A percentile compares a stretch with the other conserved stretches of the same genome.
Evolutionary conservation across 2,329 filamentous ascomycete species (phyloP).

Genomic region (Colletotrichum camelliae): DNA sequence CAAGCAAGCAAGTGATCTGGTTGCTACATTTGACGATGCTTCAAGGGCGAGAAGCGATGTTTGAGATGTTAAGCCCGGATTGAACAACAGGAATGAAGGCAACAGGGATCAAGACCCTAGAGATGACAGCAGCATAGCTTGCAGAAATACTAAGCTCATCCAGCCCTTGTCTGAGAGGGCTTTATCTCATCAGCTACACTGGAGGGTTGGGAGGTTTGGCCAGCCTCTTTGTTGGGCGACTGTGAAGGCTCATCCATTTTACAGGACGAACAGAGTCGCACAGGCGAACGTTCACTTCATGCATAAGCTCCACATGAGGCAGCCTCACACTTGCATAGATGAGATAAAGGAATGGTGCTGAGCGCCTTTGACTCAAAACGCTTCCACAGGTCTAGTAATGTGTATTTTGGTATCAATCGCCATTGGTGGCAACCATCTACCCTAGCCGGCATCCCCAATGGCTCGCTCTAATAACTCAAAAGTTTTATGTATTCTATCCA

Average conservation of each 20-base stretch:
- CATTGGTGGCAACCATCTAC: background rate
- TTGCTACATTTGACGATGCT: background rate
- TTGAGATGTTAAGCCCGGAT: background rate
- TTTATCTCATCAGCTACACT: background rate
- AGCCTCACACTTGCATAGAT: background rate
- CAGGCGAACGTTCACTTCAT: background rate
- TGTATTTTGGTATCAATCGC: background rate
- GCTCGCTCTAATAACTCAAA: background rate
- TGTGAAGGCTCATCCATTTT: background rate
- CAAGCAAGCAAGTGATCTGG: background rate
- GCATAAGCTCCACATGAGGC: background rate
- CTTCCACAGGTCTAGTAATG: background rate
- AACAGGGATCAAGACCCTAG: accelerated
- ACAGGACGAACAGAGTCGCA: background rate
- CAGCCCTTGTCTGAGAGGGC: background rate
- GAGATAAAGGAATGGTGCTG: background rate
- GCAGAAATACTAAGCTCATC: accelerated
- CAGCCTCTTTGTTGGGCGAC: background rate
- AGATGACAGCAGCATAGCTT: background rate
- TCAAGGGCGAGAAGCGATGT: background rate
- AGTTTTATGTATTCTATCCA: background rate
- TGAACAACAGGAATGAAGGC: background rate
- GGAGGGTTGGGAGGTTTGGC: accelerated
- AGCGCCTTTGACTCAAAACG: background rate
- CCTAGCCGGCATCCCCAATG: background rate